Conservation (phyloP, 192 early-diverging fungal genomes). For the Chytriomyces confervae region DNA sequence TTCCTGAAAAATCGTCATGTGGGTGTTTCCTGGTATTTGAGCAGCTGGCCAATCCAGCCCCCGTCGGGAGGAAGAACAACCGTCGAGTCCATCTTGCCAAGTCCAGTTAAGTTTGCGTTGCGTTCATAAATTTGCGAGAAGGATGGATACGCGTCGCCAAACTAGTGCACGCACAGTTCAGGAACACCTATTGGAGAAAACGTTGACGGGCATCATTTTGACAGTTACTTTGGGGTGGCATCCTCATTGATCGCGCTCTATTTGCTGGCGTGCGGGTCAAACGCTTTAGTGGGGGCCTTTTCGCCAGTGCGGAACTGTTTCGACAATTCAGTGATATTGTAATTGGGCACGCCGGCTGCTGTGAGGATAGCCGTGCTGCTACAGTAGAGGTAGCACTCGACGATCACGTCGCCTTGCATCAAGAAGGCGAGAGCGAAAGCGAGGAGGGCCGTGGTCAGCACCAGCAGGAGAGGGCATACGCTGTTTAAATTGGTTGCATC, state of each 20-base stretch:
- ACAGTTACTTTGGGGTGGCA: too few species aligned
- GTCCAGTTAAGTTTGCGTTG: background rate
- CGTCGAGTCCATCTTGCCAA: background rate
- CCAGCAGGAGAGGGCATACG: conserved; percentile 72
- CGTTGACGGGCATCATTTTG: conserved; percentile 2
- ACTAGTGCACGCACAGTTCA: background rate
- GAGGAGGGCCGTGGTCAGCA: conserved; percentile 52
- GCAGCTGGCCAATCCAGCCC: background rate
- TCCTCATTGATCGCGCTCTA: too few species aligned
- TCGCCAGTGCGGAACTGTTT: too few species aligned
- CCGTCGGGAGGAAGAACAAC: conserved; percentile 1
- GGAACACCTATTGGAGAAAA: background rate
- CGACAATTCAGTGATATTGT: too few species aligned
- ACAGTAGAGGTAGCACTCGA: conserved; percentile 29
- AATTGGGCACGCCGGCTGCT: conserved; percentile 7
- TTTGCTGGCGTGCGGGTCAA: too few species aligned
- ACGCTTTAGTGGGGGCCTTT: too few species aligned
- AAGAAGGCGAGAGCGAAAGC: too few species aligned
- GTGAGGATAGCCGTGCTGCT: conserved; percentile 23
- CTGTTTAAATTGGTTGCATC: conserved; percentile 33
- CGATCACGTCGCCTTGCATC: too few species aligned
- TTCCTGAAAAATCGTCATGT: background rate
- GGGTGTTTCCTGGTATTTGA: background rate
- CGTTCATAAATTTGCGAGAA: background rate
- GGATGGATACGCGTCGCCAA: background rate